Conservation (phyloP, 2,329 filamentous ascomycete species). For the Scytalidium sp. region DNA sequence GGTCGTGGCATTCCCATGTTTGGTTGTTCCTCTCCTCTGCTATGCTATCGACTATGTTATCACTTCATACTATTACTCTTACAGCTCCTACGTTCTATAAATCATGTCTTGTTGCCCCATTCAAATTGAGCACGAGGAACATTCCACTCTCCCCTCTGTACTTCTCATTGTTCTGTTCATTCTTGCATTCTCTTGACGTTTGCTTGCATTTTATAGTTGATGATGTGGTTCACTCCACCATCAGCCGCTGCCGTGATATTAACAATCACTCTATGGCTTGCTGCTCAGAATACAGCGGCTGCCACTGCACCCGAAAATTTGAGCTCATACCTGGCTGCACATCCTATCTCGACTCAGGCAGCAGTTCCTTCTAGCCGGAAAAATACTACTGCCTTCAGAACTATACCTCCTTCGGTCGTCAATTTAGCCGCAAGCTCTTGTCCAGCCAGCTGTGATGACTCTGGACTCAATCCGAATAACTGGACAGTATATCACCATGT, state of each 20-base stretch:
- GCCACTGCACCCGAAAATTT: not conserved
- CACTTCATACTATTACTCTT: no score
- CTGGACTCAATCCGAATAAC: conserved; percentile 5
- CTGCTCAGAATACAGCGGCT: not conserved
- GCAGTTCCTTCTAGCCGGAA: not conserved
- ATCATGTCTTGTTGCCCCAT: no score
- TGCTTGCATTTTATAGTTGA: no score
- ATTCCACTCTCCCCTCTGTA: not conserved
- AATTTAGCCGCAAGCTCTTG: conserved; percentile 1
- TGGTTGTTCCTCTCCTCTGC: no score
- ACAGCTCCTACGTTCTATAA: no score
- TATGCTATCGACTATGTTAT: no score
- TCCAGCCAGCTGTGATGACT: conserved; percentile 7
- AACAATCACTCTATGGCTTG: not conserved
- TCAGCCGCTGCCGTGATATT: no score
- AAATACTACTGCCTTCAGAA: not conserved
- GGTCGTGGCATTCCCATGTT: no score
- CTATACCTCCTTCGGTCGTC: not conserved
- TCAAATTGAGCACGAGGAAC: no score
- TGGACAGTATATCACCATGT: conserved; percentile 14
- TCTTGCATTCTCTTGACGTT: not conserved
- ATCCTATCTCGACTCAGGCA: not conserved
- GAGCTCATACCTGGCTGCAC: conserved; percentile 1
- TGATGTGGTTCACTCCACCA: no score
- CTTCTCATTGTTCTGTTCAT: not conserved